Evolutionary conservation across 495 filamentous ascomycete species (phyloP), one percentile per base, ranked within the genome.

Genomic region (Aspergillus cavernicola): DNA sequence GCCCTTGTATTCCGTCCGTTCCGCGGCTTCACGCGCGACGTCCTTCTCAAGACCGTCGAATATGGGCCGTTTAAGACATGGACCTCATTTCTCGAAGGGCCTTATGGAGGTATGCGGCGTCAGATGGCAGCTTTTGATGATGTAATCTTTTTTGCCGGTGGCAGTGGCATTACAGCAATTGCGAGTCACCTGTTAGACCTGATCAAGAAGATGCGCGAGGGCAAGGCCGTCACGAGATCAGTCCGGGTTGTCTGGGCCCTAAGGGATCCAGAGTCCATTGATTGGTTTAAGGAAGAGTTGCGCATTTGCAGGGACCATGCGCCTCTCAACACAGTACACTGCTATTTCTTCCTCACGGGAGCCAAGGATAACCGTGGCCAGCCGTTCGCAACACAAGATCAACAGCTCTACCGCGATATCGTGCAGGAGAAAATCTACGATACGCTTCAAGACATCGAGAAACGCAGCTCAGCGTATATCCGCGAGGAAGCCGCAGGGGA

Each of bases 241-340:
- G 85, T 97, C 23, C 85, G 91, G 18, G 88, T 97, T 5, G 81
- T 97, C 11, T 97, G 92, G 92, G 84, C 91, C 16, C 73, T 97
- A 40, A 92, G 92, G 66, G 83, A 85, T 46, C 81, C 89, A 31
- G 92, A 96, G 69, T 89, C 89, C 7, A 91, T 97, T 81, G 90
- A 95, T 66, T 97, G 92, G 92, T 97, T 97, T 79, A 88, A 88
- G 64, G 92, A 97, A 72, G 93, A 96, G 66, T 77, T 97, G 37
- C 79, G 89, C 41, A 90, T 96, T 60, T 93, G 92, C 71, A 78
- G 89, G 55, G 86, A 96, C 64, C 83, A 80, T 58, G 88, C 92
- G 46, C 88, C 90, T 22, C 81, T 88, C 39, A 87, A 91, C 68
- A 82, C 85, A 22, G 87, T 97, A 7, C 85, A 86, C 23, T 96